phyloP scores from a whole-genome alignment of 192 early-diverging fungal species.

The Globomyces pollinis-pini region DNA sequence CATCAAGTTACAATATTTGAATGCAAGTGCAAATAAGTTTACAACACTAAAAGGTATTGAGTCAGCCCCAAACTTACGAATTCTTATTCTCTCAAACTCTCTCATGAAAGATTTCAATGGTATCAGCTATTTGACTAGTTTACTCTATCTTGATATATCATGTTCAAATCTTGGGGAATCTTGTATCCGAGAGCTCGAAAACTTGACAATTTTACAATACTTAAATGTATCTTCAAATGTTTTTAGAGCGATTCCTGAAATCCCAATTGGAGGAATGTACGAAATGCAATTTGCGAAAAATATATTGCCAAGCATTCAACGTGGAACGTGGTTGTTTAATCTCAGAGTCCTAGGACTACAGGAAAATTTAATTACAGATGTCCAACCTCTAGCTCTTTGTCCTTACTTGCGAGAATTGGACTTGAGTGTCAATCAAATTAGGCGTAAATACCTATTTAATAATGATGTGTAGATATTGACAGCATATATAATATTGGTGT shows the following conservation, averaged over 20 bases:
- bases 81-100: not conserved
- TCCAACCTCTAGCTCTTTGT: not conserved
- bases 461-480: not conserved
- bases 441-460: not conserved
- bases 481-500: slow-evolving; percentile 1
- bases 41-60: slow-evolving; percentile 1
- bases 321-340: slow-evolving; percentile 7
- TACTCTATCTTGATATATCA: slow-evolving; percentile 9
- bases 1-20: not conserved
- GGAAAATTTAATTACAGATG: slow-evolving; percentile 4
- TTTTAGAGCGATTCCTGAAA: slow-evolving; percentile 6
- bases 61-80: not conserved
- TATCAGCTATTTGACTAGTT: not conserved
- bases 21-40: slow-evolving; percentile 9
- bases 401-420: slow-evolving; percentile 3
- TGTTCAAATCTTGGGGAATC: not conserved
- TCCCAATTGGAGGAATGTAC: not conserved
- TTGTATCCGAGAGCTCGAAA: not conserved
- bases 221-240: not conserved
- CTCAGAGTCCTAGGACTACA: not conserved
- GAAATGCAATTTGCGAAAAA: slow-evolving; percentile 3
- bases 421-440: not conserved
- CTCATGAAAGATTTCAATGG: not conserved
- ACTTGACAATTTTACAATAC: not conserved
- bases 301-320: not conserved